Conservation (phyloP, 1,139 yeast species). For the Candida albicans region DNA sequence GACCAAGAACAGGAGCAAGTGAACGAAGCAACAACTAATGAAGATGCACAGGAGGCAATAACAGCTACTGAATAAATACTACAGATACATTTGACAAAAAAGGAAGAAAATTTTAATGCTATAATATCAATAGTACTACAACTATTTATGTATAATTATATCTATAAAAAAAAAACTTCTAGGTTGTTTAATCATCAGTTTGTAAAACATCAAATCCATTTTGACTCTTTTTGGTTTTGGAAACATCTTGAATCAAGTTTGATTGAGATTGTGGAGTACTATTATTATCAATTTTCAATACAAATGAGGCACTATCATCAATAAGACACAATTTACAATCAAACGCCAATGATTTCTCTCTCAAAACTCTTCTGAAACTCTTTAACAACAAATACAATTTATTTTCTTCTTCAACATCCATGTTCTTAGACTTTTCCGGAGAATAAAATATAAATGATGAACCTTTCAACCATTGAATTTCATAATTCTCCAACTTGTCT, state of each 20-base stretch:
- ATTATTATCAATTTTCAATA: constrained; percentile 32
- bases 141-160: too few relatives aligned
- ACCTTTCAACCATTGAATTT: constrained; percentile 40
- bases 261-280: constrained; percentile 1
- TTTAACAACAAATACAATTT: constrained; percentile 34
- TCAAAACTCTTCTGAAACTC: constrained; percentile 29
- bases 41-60: not conserved
- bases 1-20: constrained; percentile 8
- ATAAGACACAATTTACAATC: constrained; percentile 47
- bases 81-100: not conserved
- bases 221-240: constrained; percentile 7
- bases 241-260: not conserved
- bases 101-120: not conserved
- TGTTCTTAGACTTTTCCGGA: constrained; percentile 18
- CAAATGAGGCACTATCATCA: constrained; percentile 25
- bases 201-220: constrained; percentile 21
- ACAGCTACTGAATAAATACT: not conserved
- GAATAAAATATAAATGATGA: constrained; percentile 48
- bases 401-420: constrained; percentile 32
- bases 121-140: too few relatives aligned
- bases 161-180: too few relatives aligned
- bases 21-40: constrained; percentile 1
- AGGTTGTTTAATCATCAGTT: constrained; percentile 8
- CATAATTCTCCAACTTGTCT: constrained; percentile 20
- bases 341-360: constrained; percentile 47